phyloP scores from a whole-genome alignment of 2,329 filamentous ascomycete species.

The Beauveria medogensis region DNA sequence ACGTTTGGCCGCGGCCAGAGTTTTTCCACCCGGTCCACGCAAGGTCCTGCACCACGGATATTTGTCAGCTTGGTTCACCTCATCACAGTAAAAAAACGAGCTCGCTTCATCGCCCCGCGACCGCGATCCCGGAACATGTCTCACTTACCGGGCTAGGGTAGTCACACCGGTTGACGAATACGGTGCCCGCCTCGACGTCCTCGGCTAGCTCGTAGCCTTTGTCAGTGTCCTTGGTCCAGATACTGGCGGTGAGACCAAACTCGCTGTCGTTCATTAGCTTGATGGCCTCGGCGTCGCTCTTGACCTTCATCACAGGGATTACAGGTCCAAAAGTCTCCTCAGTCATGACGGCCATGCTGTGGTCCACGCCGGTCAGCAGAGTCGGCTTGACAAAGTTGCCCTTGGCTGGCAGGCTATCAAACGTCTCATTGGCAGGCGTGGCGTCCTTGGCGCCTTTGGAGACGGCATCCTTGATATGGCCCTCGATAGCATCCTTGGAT shows the following conservation, averaged over 20 bases:
- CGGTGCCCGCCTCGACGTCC: slow-evolving; percentile 82
- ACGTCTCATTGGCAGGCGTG: slow-evolving; percentile 75
- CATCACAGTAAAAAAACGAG: not conserved
- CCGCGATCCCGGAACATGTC: not conserved
- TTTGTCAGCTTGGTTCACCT: slow-evolving; percentile 1
- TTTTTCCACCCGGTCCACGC: slow-evolving; percentile 99
- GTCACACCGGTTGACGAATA: slow-evolving; percentile 92
- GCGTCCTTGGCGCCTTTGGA: slow-evolving; percentile 75
- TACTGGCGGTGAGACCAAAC: slow-evolving; percentile 89
- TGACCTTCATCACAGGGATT: slow-evolving; percentile 83
- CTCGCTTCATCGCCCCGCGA: not conserved
- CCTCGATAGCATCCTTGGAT: slow-evolving; percentile 66
- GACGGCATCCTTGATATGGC: slow-evolving; percentile 75
- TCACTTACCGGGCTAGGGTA: slow-evolving; percentile 78
- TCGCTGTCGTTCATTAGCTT: slow-evolving; percentile 89
- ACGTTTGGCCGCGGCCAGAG: slow-evolving; percentile 82
- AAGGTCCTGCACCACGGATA: slow-evolving; percentile 54
- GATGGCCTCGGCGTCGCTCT: slow-evolving; percentile 71
- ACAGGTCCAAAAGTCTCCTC: slow-evolving; percentile 94
- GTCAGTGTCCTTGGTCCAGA: slow-evolving; percentile 85
- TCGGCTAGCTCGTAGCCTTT: slow-evolving; percentile 71
- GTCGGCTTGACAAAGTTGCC: slow-evolving; percentile 88
- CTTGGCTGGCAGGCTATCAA: slow-evolving; percentile 60
- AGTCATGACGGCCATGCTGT: slow-evolving; percentile 80
- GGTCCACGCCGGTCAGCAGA: slow-evolving; percentile 68